Percentiles rank a stretch among this genome's conserved stretches.
These are phyloP conservation scores for Lippia alba DNA, from an alignment of 305 asterid species.

Conservation along the genomic window DNA sequence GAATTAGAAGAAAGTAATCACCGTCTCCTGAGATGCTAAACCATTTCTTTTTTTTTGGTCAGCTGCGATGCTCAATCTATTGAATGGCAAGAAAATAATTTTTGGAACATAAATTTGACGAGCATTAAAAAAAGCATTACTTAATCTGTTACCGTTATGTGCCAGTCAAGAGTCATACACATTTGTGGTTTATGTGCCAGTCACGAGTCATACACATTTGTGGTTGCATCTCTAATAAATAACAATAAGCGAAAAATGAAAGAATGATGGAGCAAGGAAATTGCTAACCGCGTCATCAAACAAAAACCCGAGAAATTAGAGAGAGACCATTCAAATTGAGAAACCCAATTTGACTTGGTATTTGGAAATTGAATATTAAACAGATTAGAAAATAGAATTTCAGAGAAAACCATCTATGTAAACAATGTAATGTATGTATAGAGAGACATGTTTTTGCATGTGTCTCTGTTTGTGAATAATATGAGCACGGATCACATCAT, in stretches of 20 bases:
- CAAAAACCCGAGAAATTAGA: background rate
- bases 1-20: slow-evolving; percentile 20
- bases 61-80: slow-evolving; percentile 5
- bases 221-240: slow-evolving; percentile 13
- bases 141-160: background rate
- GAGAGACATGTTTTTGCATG: background rate
- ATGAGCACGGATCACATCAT: background rate
- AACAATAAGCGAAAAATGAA: background rate
- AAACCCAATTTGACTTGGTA: background rate
- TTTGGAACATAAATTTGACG: background rate
- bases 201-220: background rate
- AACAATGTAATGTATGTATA: background rate
- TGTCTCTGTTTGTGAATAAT: background rate
- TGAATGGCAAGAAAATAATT: slow-evolving; percentile 9
- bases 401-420: background rate
- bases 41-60: background rate
- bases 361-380: background rate
- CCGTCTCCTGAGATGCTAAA: slow-evolving; percentile 1
- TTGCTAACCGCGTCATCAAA: slow-evolving; percentile 8
- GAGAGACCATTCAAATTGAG: slow-evolving; percentile 7
- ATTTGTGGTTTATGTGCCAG: background rate
- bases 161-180: slow-evolving; percentile 4
- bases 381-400: background rate
- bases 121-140: background rate
- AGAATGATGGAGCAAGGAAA: background rate